Conservation (phyloP, 1,284 basidiomycete genomes). For the Trichosporon sp. region DNA sequence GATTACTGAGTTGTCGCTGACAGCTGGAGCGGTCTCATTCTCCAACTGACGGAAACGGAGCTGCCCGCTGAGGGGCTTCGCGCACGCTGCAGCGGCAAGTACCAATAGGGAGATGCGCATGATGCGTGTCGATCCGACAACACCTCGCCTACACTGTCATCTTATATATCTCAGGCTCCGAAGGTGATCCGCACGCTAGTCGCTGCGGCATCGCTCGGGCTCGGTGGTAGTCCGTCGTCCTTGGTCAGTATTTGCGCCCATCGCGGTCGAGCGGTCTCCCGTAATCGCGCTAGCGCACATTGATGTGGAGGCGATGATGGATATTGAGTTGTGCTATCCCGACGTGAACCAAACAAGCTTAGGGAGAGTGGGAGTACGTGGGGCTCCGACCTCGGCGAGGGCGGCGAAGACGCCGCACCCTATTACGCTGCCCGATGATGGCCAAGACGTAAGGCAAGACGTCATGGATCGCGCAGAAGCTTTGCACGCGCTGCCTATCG, state of each 20-base stretch:
- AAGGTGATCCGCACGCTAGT: neutral
- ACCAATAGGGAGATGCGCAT: neutral
- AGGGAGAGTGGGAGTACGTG: neutral
- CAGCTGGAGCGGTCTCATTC: neutral
- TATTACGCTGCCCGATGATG: too few species aligned
- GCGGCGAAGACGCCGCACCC: neutral
- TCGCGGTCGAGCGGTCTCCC: too few species aligned
- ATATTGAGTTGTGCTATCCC: neutral
- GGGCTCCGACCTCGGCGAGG: neutral
- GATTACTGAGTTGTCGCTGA: neutral
- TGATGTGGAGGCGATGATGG: neutral
- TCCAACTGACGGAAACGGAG: neutral
- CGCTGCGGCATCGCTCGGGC: conserved; percentile 30
- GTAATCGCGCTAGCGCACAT: neutral
- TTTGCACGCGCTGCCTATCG: neutral
- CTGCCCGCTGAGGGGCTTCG: neutral
- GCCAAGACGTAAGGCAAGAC: neutral
- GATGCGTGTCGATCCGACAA: neutral
- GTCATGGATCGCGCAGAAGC: neutral
- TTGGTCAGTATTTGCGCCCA: too few species aligned
- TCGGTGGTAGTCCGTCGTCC: too few species aligned
- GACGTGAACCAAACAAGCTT: neutral
- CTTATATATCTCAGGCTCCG: too few species aligned
- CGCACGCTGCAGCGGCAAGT: neutral
- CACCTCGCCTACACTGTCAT: too few species aligned